Percentiles rank a stretch among this genome's conserved stretches.
phyloP scores from a whole-genome alignment of 306 rosid species.

The Luffa acutangula region DNA sequence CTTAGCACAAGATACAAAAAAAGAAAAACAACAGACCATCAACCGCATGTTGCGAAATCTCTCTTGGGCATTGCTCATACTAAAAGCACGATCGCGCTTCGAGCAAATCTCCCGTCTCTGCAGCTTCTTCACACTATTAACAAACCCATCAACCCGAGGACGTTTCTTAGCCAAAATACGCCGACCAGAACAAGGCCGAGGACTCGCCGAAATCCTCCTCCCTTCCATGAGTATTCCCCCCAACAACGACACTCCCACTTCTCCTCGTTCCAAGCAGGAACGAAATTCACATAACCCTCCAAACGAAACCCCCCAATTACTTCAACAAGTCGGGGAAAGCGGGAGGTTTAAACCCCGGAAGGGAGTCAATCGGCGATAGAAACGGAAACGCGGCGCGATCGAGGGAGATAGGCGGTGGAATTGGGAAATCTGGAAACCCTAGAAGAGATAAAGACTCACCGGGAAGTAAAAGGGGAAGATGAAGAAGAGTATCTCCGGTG shows the following conservation, averaged over 20 bases:
- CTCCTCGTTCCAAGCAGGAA: background rate
- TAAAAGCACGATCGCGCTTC: conserved; percentile 63
- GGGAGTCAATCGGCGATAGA: background rate
- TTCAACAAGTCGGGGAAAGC: background rate
- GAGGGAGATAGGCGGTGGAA: background rate
- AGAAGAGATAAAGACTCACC: background rate
- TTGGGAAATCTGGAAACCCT: conserved; percentile 1
- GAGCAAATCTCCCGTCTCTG: conserved; percentile 73
- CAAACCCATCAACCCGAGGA: conserved; percentile 30
- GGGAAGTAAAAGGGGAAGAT: background rate
- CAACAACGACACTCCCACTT: background rate
- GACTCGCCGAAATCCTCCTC: conserved; percentile 57
- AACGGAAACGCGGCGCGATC: background rate
- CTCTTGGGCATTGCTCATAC: conserved; percentile 60
- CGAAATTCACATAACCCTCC: background rate
- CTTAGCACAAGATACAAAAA: background rate
- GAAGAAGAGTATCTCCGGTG: background rate
- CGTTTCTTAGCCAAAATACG: conserved; percentile 66
- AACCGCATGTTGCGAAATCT: conserved; percentile 75
- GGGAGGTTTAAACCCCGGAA: background rate
- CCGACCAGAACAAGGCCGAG: conserved; percentile 50
- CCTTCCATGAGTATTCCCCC: conserved; percentile 44
- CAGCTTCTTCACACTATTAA: conserved; percentile 57
- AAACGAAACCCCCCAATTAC: background rate
- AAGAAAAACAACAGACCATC: conserved; percentile 23